Evolutionary conservation across 805 yeast species (phyloP), one percentile per base, ranked within the genome.

Genomic region (Yamadazyma nakazawae): DNA sequence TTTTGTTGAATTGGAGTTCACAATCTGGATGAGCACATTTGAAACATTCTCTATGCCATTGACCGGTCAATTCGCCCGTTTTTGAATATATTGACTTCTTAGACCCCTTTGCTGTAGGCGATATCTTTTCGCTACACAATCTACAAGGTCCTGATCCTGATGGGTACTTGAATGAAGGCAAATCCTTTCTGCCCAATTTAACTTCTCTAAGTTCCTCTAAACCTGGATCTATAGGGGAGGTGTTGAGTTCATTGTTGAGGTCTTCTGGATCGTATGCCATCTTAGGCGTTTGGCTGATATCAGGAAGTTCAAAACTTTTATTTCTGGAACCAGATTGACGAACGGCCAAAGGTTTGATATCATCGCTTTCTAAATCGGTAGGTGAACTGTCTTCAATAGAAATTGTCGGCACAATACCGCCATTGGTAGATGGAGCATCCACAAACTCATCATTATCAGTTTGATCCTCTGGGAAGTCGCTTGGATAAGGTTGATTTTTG

Each of bases 21-120:
- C 98, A 92, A 11, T 72, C 64, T 1, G 51, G 55, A 47, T 62
- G 56, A 16, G 74, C 66, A 70, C 99, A 94, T 12, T 70, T 69
- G 71, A 94, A 92, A 62, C 99, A 94, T 13, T 74, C 66, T 34
- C 95, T 75, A 61, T 94, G 99, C 98, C 98, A 94, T 61, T 90
- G 92, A 0, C 97, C 98, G 1, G 88, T 78, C 39, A 86, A 68
- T 58, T 84, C 90, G n/a, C 84, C 86, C 46, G 86, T 87, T 55
- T 83, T 85, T n/a, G 96, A 88, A 66, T 82, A 85, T 16, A 92
- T 85, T 0, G 94, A 75, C 58, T 84, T 88, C 21, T 62, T 54
- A 7, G 58, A 31, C 0, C 76, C 76, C 37, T 50, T 62, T 2
- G 64, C 66, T 5, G 50, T 34, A 0, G 81, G 74, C 1, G 54